phyloP scores from a whole-genome alignment of 768 basidiomycete species.

The Baorangia bicolor region DNA sequence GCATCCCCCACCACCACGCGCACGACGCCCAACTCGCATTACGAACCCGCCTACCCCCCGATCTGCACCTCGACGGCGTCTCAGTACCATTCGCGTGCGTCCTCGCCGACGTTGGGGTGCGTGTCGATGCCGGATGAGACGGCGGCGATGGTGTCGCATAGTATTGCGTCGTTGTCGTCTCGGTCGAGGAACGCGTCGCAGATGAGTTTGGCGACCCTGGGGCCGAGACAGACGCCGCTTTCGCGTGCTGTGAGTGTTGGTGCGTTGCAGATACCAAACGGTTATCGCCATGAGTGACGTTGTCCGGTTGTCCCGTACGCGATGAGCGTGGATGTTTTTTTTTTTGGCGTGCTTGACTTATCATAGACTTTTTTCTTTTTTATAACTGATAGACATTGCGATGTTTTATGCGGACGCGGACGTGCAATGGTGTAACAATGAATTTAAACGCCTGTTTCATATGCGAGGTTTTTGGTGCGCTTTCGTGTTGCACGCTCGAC shows the following conservation, averaged over 20 bases:
- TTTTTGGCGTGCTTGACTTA: background rate
- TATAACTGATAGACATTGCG: too few species aligned
- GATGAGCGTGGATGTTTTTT: background rate
- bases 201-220: conserved; percentile 54
- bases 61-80: conserved; percentile 32
- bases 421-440: too few species aligned
- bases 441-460: too few species aligned
- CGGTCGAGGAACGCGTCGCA: conserved; percentile 69
- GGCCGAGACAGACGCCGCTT: too few species aligned
- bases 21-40: too few species aligned
- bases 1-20: conserved; percentile 7
- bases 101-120: conserved; percentile 25
- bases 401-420: too few species aligned
- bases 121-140: conserved; percentile 10
- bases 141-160: too few species aligned
- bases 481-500: too few species aligned
- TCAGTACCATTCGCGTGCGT: conserved; percentile 30
- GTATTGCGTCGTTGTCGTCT: too few species aligned
- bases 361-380: background rate
- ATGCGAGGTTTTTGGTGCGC: too few species aligned
- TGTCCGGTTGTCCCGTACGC: too few species aligned
- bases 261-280: conserved; percentile 13
- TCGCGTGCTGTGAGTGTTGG: conserved; percentile 33
- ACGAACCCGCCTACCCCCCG: too few species aligned
- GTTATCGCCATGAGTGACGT: conserved; percentile 6